Conservation (phyloP, 2,329 filamentous ascomycete genomes). For the Zymoseptoria pseudotritici region DNA sequence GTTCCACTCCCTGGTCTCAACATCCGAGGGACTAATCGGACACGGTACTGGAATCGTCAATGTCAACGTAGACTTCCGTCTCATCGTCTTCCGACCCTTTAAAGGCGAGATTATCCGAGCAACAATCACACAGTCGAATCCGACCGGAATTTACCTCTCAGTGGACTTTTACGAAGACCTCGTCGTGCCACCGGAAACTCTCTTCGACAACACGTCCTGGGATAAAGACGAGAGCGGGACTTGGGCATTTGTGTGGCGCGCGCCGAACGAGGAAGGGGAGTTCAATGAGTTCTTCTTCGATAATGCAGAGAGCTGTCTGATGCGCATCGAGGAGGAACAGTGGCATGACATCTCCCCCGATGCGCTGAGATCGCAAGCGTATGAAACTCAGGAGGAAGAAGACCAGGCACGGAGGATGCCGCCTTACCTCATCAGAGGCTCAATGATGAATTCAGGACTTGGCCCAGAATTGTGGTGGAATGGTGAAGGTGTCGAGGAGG, state of each 20-base stretch:
- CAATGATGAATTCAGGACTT: constrained; percentile 42
- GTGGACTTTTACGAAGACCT: constrained; percentile 95
- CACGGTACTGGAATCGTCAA: constrained; percentile 89
- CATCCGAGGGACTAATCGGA: constrained; percentile 88
- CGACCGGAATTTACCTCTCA: constrained; percentile 52
- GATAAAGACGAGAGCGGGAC: constrained; percentile 23
- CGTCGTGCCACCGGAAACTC: constrained; percentile 62
- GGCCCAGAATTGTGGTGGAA: constrained; percentile 44
- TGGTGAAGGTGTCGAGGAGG: constrained; percentile 19
- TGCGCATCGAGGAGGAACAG: constrained; percentile 77
- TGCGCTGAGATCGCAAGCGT: constrained; percentile 45
- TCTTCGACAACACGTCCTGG: constrained; percentile 58
- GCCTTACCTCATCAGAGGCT: constrained; percentile 58
- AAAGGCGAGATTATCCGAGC: constrained; percentile 87
- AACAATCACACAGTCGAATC: constrained; percentile 73
- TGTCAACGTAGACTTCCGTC: constrained; percentile 89
- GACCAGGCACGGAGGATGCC: constrained; percentile 55
- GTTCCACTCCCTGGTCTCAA: constrained; percentile 81
- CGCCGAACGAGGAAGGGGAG: constrained; percentile 52
- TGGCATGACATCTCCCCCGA: constrained; percentile 88
- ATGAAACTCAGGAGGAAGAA: constrained; percentile 49
- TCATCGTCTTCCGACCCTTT: constrained; percentile 92
- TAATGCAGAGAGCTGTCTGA: constrained; percentile 77
- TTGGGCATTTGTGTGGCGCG: constrained; percentile 72
- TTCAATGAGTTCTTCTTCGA: constrained; percentile 69